Conservation (phyloP, 495 filamentous ascomycete genomes). For the Podospora pseudoanserina region DNA sequence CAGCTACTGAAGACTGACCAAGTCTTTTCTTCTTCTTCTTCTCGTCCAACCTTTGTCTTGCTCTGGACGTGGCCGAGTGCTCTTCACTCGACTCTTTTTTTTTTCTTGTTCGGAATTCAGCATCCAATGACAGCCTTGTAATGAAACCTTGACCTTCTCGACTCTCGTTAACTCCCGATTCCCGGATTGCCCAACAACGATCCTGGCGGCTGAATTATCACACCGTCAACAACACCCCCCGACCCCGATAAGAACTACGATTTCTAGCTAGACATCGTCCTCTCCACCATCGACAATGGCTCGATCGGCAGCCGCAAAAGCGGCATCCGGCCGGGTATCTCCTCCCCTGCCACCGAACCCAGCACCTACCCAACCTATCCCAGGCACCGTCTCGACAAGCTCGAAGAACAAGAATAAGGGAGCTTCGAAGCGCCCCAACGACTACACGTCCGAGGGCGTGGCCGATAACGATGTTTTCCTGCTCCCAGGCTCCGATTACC, state of each 20-base stretch:
- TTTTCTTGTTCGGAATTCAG: slow-evolving; percentile 26
- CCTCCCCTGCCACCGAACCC: slow-evolving; percentile 22
- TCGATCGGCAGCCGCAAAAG: slow-evolving; percentile 40
- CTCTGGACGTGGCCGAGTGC: background rate
- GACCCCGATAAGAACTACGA: slow-evolving; percentile 9
- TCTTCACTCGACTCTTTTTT: slow-evolving; percentile 5
- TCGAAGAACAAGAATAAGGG: slow-evolving; percentile 33
- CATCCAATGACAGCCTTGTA: slow-evolving; percentile 38
- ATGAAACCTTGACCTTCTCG: slow-evolving; percentile 41
- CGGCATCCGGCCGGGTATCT: slow-evolving; percentile 32
- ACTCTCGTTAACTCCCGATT: slow-evolving; percentile 44
- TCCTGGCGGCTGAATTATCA: background rate
- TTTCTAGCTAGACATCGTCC: slow-evolving; percentile 14
- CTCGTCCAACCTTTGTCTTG: slow-evolving; percentile 5
- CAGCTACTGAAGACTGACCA: slow-evolving; percentile 15
- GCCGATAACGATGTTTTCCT: slow-evolving; percentile 68
- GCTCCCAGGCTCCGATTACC: slow-evolving; percentile 77
- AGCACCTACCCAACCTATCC: background rate
- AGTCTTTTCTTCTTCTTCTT: slow-evolving; percentile 17
- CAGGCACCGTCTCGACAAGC: background rate
- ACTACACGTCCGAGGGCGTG: slow-evolving; percentile 64
- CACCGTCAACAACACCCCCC: slow-evolving; percentile 6
- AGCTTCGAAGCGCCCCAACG: slow-evolving; percentile 37
- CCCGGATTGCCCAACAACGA: background rate
- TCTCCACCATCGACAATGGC: slow-evolving; percentile 36